phyloP scores from a whole-genome alignment of 192 early-diverging fungal species.

The Pilobolus umbonatus region DNA sequence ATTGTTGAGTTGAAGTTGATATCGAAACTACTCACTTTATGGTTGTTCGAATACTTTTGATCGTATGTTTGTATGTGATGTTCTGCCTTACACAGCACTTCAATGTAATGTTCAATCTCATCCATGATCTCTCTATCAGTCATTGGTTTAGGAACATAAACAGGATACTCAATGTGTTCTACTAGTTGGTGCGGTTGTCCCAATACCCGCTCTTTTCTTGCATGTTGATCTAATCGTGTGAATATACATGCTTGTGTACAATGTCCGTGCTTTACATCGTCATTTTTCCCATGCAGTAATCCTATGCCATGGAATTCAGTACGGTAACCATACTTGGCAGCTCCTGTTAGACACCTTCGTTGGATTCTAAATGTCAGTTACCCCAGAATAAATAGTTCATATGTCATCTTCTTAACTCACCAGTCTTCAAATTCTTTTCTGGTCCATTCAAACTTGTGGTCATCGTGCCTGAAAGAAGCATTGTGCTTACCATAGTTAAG shows the following conservation, averaged over 20 bases:
- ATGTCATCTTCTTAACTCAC: slow-evolving; percentile 33
- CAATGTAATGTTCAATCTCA: slow-evolving; percentile 36
- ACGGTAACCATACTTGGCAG: slow-evolving; percentile 58
- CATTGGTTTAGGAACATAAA: slow-evolving; percentile 37
- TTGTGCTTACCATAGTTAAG: slow-evolving; percentile 68
- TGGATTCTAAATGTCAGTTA: not conserved
- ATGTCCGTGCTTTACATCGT: slow-evolving; percentile 45
- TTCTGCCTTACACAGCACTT: slow-evolving; percentile 3
- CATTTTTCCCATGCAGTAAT: slow-evolving; percentile 27
- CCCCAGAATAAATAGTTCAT: not conserved
- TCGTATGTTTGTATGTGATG: not conserved
- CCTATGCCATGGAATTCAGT: slow-evolving; percentile 66
- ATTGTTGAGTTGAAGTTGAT: not conserved
- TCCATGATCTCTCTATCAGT: slow-evolving; percentile 25
- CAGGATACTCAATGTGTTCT: slow-evolving; percentile 49
- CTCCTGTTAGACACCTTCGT: slow-evolving; percentile 43
- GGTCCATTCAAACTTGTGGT: slow-evolving; percentile 98
- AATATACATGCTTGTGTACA: slow-evolving; percentile 81
- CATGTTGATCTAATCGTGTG: not conserved
- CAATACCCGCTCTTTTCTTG: not conserved
- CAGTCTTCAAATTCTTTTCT: slow-evolving; percentile 75
- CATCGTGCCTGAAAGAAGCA: slow-evolving; percentile 65
- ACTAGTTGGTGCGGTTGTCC: slow-evolving; percentile 21
- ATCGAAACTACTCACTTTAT: not conserved
- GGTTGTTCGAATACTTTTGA: not conserved